Evolutionary conservation across 2,329 filamentous ascomycete genomes (phyloP).

Genomic region (Paraconiothyrium brasiliense): DNA sequence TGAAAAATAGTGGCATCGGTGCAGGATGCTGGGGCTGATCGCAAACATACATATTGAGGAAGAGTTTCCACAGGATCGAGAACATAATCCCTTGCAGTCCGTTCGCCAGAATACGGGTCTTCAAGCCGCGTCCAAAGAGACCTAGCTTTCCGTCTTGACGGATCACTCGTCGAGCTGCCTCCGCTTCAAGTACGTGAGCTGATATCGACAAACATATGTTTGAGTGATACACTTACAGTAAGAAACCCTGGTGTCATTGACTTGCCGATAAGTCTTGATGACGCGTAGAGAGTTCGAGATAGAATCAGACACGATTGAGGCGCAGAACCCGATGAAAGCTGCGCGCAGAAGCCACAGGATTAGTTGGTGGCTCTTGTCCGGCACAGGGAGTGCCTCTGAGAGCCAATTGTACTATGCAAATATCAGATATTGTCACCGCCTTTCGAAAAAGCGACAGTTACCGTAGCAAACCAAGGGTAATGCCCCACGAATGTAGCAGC

Average conservation of each 20-base stretch:
- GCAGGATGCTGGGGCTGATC: neutral
- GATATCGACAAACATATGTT: neutral
- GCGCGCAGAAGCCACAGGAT: conserved; percentile 37
- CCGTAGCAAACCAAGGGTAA: conserved; percentile 41
- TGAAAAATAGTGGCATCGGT: too few relatives aligned
- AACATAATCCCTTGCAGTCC: conserved; percentile 42
- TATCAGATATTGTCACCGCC: neutral
- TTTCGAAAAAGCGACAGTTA: neutral
- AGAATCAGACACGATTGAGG: conserved; percentile 38
- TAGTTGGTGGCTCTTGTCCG: conserved; percentile 29
- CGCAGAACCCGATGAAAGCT: conserved; percentile 42
- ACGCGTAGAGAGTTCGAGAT: conserved; percentile 41
- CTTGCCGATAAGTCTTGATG: conserved; percentile 42
- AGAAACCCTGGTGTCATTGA: conserved; percentile 38
- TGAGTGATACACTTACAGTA: conserved; percentile 21
- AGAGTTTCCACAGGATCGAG: conserved; percentile 43
- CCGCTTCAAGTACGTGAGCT: conserved; percentile 13
- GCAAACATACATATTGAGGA: conserved; percentile 32
- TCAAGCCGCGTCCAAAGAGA: conserved; percentile 38
- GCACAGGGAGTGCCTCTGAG: conserved; percentile 33
- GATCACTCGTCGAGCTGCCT: conserved; percentile 36
- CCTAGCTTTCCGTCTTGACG: conserved; percentile 36
- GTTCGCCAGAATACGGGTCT: conserved; percentile 42
- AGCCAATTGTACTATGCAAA: conserved; percentile 33
- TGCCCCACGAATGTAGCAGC: conserved; percentile 43